Conservation (phyloP, 345 rosid species). For the rapeseed (Brassica napus) region Da-Ae NC_063435.1:20464001-20464500, state of each 20-base stretch:
- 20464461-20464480: slow-evolving; percentile 39
- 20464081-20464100: slow-evolving; percentile 47
- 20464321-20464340: slow-evolving; percentile 46
- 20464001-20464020: slow-evolving; percentile 45
- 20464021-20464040: slow-evolving; percentile 46
- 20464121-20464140: slow-evolving; percentile 49
- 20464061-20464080: slow-evolving; percentile 39
- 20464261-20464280: slow-evolving; percentile 43
- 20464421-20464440: slow-evolving; percentile 51
- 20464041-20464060: slow-evolving; percentile 45
- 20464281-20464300: slow-evolving; percentile 47
- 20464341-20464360: slow-evolving; percentile 48
- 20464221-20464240: slow-evolving; percentile 45
- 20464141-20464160: slow-evolving; percentile 46
- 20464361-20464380: slow-evolving; percentile 38
- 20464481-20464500: slow-evolving; percentile 45
- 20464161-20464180: slow-evolving; percentile 47
- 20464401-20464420: slow-evolving; percentile 45
- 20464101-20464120: slow-evolving; percentile 48
- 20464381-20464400: slow-evolving; percentile 49
- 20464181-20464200: slow-evolving; percentile 43
- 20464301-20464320: slow-evolving; percentile 39
- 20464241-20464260: slow-evolving; percentile 48
- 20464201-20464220: slow-evolving; percentile 49
- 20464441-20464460: slow-evolving; percentile 37